Conservation (phyloP, 345 rosid genomes). For the Citrus hindsii region DNA sequence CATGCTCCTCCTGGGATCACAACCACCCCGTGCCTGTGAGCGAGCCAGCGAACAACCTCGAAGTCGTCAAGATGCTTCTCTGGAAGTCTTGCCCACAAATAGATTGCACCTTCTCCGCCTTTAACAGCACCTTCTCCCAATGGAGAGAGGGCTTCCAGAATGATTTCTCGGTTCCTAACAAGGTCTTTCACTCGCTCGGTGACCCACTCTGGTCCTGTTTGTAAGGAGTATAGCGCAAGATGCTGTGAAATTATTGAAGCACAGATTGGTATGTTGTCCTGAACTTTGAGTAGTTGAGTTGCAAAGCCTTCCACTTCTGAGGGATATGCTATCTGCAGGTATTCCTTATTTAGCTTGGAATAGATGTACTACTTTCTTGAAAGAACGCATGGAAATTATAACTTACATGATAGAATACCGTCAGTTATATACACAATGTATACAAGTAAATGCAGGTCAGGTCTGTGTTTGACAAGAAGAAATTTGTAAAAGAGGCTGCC, state of each 20-base stretch:
- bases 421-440: not conserved
- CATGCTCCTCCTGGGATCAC: slow-evolving; percentile 80
- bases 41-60: slow-evolving; percentile 87
- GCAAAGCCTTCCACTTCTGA: slow-evolving; percentile 67
- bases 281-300: slow-evolving; percentile 72
- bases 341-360: not conserved
- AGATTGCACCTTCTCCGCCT: slow-evolving; percentile 96
- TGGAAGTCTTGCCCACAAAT: slow-evolving; percentile 91
- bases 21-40: slow-evolving; percentile 69
- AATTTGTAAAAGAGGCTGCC: not conserved
- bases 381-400: not conserved
- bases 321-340: slow-evolving; percentile 86
- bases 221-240: slow-evolving; percentile 76
- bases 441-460: not conserved
- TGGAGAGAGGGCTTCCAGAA: slow-evolving; percentile 72
- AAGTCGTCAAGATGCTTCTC: slow-evolving; percentile 39
- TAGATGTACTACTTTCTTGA: not conserved
- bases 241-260: slow-evolving; percentile 77
- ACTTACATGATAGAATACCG: not conserved
- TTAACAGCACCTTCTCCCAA: slow-evolving; percentile 66
- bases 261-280: slow-evolving; percentile 95
- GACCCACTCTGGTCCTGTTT: slow-evolving; percentile 83
- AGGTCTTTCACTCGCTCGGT: slow-evolving; percentile 62
- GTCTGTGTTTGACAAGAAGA: not conserved
- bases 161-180: slow-evolving; percentile 71